Evolutionary conservation across 768 basidiomycete genomes (phyloP), one percentile per base, ranked within the genome.

Genomic region (Suillus hirtellus): DNA sequence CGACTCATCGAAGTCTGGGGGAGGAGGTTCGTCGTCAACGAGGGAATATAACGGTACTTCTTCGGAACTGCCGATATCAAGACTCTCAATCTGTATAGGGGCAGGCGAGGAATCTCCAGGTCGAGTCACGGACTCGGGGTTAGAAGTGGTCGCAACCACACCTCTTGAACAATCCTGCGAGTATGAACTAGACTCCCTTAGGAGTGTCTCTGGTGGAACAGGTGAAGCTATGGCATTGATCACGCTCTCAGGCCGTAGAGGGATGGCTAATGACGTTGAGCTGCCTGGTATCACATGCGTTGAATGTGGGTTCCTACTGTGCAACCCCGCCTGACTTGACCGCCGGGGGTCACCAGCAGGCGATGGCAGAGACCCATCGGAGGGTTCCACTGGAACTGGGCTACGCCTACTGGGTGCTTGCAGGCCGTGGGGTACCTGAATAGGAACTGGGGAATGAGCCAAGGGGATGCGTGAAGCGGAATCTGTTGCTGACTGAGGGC

Each of bases 1-100:
- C 15, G 54, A 56, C 55, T 70, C 71, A 24, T 66, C 65, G 34
- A 75, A 72, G 5, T 69, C 64, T 37, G 73, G 67, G 21, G 73
- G 72, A 35, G 71, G 71, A 24, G 60, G 62, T 38, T 67, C 61
- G 3, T 73, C 69, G 21, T 72, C 69, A 24, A 72, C 42, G 7
- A 75, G 65, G 10, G 67, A 67, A 63, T 71, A 71, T 47, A 49
- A 54, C 15, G 73, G 71, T 44, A 64, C 65, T 1, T 65, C 69
- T 5, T 75, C 71, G 8, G 64, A 66, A 43, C 61, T 14, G 35
- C 63, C 17, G 35, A 31, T 21, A 9, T 63, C 69, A 27, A 42
- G 35, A 24, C 24, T 56, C 4, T 12, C 55, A 24, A 15, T 24
- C 21, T 17, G 55, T 24, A 24, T 24, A 17, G 54, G 21, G 9